Evolutionary conservation across 441 rosid genomes (phyloP).

Genomic region (Mallotus repandus): DNA sequence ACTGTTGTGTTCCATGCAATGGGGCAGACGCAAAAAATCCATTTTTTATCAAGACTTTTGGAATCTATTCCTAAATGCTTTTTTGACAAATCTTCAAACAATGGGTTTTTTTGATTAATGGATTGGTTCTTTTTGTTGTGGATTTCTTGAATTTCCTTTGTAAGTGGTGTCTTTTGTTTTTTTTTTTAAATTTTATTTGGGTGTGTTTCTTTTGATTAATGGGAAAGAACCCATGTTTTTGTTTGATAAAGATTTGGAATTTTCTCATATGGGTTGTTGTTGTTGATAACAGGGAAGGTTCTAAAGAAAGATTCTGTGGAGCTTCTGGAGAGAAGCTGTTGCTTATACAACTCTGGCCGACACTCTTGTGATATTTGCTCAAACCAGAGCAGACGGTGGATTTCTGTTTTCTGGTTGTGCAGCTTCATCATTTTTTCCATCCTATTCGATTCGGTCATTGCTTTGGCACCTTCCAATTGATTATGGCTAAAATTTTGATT

Average conservation of each 20-base stretch:
- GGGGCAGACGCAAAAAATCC: background rate
- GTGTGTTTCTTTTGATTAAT: background rate
- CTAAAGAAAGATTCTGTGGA: conserved; percentile 22
- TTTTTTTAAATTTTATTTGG: background rate
- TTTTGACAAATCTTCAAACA: background rate
- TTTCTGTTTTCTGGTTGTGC: conserved; percentile 42
- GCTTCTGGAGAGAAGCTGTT: conserved; percentile 62
- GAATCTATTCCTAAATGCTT: background rate
- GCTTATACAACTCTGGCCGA: conserved; percentile 72
- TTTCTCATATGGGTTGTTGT: background rate
- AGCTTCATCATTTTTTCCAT: conserved; percentile 13
- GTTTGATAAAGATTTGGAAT: background rate
- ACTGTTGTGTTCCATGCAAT: background rate
- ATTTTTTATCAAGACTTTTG: background rate
- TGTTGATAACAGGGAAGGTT: conserved; percentile 19
- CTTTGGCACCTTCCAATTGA: conserved; percentile 72
- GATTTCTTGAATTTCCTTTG: background rate
- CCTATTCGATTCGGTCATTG: conserved; percentile 29
- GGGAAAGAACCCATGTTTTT: background rate
- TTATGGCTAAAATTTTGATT: conserved; percentile 59
- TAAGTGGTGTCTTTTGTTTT: background rate
- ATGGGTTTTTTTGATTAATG: background rate
- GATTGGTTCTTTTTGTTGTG: background rate
- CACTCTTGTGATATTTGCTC: conserved; percentile 34
- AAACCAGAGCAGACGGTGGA: conserved; percentile 45